A percentile compares a stretch with the other conserved stretches of the same genome.
These are phyloP conservation scores for Emmonsia crescens DNA, from an alignment of 2,329 filamentous ascomycete genomes.

Conservation along the genomic window DNA sequence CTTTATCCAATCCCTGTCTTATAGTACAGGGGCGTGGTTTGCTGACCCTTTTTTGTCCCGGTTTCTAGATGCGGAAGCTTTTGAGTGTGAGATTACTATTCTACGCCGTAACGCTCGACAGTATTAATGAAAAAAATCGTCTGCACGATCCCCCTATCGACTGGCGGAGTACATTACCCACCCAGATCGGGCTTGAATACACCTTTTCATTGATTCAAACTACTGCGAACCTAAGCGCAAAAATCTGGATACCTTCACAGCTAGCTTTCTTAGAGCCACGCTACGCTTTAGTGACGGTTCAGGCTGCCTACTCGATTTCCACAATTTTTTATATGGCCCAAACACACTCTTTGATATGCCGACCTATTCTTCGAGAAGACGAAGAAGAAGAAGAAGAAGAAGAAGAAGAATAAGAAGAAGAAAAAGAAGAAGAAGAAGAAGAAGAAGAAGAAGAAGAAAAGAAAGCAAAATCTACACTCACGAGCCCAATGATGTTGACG, in stretches of 20 bases:
- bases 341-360: not conserved
- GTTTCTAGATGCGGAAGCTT: slow-evolving; percentile 28
- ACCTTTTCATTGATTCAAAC: not conserved
- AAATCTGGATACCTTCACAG: too few species aligned
- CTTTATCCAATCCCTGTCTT: not conserved
- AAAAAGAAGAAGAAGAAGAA: not conserved
- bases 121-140: not conserved
- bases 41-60: not conserved
- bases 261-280: too few species aligned
- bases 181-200: too few species aligned
- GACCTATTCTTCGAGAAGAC: not conserved
- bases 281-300: too few species aligned
- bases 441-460: not conserved
- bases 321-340: too few species aligned
- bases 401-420: too few species aligned
- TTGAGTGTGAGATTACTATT: slow-evolving; percentile 25
- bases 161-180: not conserved
- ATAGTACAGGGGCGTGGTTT: not conserved
- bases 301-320: too few species aligned
- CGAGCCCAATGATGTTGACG: not conserved
- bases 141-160: not conserved
- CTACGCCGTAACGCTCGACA: slow-evolving; percentile 9
- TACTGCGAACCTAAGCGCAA: not conserved
- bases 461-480: not conserved
- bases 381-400: not conserved